phyloP scores from a whole-genome alignment of 495 filamentous ascomycete genomes.

The Penicillium tannophilum region DNA sequence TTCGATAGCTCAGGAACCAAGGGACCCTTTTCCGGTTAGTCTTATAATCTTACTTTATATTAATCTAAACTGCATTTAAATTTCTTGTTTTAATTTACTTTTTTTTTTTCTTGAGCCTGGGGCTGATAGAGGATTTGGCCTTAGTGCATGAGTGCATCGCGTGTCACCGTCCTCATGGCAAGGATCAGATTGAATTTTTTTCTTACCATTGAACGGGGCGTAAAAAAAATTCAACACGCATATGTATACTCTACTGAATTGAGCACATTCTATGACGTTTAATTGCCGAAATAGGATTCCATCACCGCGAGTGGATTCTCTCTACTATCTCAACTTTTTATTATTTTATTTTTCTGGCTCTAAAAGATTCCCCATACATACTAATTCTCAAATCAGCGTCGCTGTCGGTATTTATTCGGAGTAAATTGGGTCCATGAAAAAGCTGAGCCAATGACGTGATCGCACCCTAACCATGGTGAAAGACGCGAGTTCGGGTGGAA shows the following conservation, averaged over 20 bases:
- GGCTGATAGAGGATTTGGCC: not conserved
- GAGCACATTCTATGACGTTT: not conserved
- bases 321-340: not conserved
- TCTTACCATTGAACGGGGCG: not conserved
- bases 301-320: not conserved
- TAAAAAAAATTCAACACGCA: not conserved
- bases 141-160: not conserved
- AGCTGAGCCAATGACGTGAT: conserved; percentile 21
- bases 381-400: not conserved
- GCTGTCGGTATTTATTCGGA: conserved; percentile 37
- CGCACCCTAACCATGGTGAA: conserved; percentile 10
- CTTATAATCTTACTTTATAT: not conserved
- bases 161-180: not conserved
- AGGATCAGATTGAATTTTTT: not conserved
- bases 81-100: not conserved
- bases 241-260: not conserved
- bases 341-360: not conserved
- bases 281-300: not conserved
- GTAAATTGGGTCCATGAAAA: conserved; percentile 23
- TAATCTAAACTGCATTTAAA: not conserved
- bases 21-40: not conserved
- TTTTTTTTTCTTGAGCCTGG: too few species aligned
- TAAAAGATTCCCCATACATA: too few species aligned
- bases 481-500: conserved; percentile 21
- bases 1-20: conserved; percentile 17